A percentile compares a stretch with the other conserved stretches of the same genome.
phyloP scores from a whole-genome alignment of 805 yeast genomes.

The Grigorovia humatica region DNA sequence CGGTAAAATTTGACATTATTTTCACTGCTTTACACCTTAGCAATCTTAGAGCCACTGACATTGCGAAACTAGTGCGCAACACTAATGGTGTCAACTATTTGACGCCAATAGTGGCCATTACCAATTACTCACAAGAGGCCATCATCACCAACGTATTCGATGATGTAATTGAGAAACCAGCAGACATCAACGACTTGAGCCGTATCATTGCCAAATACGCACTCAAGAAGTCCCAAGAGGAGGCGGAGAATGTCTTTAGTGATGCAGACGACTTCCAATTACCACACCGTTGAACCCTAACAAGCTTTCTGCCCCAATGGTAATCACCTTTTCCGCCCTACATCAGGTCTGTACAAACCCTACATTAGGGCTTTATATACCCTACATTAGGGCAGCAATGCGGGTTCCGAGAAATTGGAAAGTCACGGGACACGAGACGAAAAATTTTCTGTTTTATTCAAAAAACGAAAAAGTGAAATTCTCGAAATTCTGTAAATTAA shows the following conservation, averaged over 20 bases:
- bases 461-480: neutral
- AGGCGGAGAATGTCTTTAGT: slow-evolving; percentile 25
- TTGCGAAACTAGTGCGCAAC: slow-evolving; percentile 61
- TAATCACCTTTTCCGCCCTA: no score
- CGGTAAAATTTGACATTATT: slow-evolving; percentile 74
- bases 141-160: slow-evolving; percentile 43
- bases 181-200: slow-evolving; percentile 18
- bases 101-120: slow-evolving; percentile 69
- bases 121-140: slow-evolving; percentile 65
- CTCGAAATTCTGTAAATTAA: neutral
- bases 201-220: slow-evolving; percentile 24
- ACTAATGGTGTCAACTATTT: slow-evolving; percentile 69
- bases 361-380: no score
- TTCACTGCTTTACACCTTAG: slow-evolving; percentile 63
- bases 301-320: no score
- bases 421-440: neutral
- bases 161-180: slow-evolving; percentile 68
- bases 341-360: no score
- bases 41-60: slow-evolving; percentile 61
- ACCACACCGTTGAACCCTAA: neutral
- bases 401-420: neutral
- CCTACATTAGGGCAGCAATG: no score
- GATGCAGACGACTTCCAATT: slow-evolving; percentile 10
- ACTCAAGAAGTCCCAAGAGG: slow-evolving; percentile 23
- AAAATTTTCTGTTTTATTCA: neutral